A percentile compares a stretch with the other conserved stretches of the same genome.
These are phyloP conservation scores for Alternaria sp. DNA, from an alignment of 2,329 filamentous ascomycete species.

Conservation along the genomic window DNA sequence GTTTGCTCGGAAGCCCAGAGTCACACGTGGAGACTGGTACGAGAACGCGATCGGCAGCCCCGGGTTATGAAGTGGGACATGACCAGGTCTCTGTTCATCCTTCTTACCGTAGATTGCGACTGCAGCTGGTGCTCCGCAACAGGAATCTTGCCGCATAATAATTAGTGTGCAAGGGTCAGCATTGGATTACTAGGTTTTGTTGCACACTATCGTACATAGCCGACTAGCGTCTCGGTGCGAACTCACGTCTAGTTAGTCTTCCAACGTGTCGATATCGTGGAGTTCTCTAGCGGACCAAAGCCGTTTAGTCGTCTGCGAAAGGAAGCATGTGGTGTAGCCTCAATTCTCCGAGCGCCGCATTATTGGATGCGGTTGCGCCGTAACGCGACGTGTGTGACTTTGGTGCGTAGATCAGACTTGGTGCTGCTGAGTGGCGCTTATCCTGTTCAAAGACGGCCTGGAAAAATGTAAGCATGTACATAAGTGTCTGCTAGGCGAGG, in stretches of 20 bases:
- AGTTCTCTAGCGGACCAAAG: slow-evolving; percentile 7
- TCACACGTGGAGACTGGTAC: slow-evolving; percentile 6
- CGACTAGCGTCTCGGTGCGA: not conserved
- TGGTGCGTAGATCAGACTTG: not conserved
- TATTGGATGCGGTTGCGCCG: not conserved
- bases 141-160: slow-evolving; percentile 4
- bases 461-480: not conserved
- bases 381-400: not conserved
- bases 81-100: not conserved
- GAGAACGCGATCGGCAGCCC: not conserved
- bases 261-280: slow-evolving; percentile 7
- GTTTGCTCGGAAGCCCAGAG: not conserved
- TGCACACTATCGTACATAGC: slow-evolving; percentile 4
- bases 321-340: slow-evolving; percentile 1
- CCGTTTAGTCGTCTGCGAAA: not conserved
- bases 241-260: not conserved
- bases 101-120: not conserved
- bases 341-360: not conserved
- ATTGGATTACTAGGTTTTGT: not conserved
- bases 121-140: not conserved
- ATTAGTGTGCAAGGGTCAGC: not conserved
- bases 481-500: not conserved
- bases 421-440: not conserved
- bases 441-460: not conserved
- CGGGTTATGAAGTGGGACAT: not conserved